phyloP scores from a whole-genome alignment of 1,284 basidiomycete species.

The Apiotrichum veenhuisii region DNA sequence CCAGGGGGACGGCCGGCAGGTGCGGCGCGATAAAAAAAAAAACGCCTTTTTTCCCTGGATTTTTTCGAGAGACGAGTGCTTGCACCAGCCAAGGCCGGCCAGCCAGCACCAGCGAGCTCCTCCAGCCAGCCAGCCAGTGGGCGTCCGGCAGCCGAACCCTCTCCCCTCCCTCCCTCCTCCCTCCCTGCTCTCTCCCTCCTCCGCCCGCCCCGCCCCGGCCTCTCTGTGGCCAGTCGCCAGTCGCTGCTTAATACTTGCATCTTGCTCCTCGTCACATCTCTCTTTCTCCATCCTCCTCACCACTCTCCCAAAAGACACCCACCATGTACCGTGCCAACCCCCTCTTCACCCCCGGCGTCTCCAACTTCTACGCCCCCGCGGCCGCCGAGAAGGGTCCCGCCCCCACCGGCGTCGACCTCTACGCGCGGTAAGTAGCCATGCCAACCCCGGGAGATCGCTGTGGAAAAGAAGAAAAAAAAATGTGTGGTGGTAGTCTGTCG shows the following conservation, averaged over 20 bases:
- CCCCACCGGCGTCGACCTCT: constrained; percentile 52
- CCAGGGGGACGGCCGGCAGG: too few relatives aligned
- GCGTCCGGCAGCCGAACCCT: too few relatives aligned
- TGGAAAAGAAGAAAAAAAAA: not conserved
- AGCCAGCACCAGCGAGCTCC: too few relatives aligned
- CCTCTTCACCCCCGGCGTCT: constrained; percentile 19
- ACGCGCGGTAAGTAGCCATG: constrained; percentile 50
- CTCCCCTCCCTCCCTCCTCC: too few relatives aligned
- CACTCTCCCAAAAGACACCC: constrained; percentile 5
- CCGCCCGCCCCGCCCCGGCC: not conserved
- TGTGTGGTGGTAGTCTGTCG: too few relatives aligned
- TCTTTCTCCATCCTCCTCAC: not conserved
- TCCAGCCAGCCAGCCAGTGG: too few relatives aligned
- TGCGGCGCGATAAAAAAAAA: not conserved
- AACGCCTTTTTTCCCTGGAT: not conserved
- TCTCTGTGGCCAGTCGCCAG: not conserved
- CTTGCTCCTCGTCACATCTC: not conserved
- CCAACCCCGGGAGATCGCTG: not conserved
- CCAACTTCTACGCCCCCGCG: constrained; percentile 49
- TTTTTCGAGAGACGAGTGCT: too few relatives aligned
- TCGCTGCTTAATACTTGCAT: too few relatives aligned
- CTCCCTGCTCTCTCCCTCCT: not conserved
- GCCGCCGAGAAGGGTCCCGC: constrained; percentile 45
- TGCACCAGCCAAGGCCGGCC: too few relatives aligned
- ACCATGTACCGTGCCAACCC: constrained; percentile 17